Conservation (phyloP, 306 rosid species). For the Quercus cerris region DNA sequence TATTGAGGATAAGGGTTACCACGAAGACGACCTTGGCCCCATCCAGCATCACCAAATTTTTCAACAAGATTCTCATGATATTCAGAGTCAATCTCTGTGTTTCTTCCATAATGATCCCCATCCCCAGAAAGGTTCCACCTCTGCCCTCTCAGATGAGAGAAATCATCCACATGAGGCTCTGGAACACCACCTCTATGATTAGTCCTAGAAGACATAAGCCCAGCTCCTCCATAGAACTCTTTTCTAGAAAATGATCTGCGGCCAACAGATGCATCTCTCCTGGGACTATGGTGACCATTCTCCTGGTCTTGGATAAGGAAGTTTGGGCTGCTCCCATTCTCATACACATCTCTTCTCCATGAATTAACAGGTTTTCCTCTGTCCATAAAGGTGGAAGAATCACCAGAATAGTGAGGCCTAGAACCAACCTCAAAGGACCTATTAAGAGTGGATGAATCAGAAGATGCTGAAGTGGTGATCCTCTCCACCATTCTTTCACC, state of each 20-base stretch:
- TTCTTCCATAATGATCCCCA: conserved; percentile 61
- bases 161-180: conserved; percentile 59
- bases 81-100: conserved; percentile 59
- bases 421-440: conserved; percentile 62
- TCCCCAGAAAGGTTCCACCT: conserved; percentile 75
- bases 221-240: conserved; percentile 60
- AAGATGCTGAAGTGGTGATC: conserved; percentile 72
- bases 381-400: conserved; percentile 58
- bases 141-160: conserved; percentile 52
- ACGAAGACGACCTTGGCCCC: conserved; percentile 54
- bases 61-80: conserved; percentile 63
- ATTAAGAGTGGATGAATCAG: conserved; percentile 74
- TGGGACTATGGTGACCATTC: conserved; percentile 45
- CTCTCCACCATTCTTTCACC: conserved; percentile 91
- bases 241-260: conserved; percentile 63
- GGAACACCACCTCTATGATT: conserved; percentile 48
- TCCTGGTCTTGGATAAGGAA: conserved; percentile 62
- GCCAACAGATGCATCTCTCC: conserved; percentile 54
- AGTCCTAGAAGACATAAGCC: conserved; percentile 55
- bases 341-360: conserved; percentile 78
- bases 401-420: conserved; percentile 60
- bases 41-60: conserved; percentile 65
- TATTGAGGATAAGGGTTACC: conserved; percentile 58
- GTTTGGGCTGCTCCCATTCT: conserved; percentile 58
- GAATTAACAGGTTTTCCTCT: conserved; percentile 66